phyloP scores from a whole-genome alignment of 2,329 filamentous ascomycete species.

The Cryoendolithus antarcticus region DNA sequence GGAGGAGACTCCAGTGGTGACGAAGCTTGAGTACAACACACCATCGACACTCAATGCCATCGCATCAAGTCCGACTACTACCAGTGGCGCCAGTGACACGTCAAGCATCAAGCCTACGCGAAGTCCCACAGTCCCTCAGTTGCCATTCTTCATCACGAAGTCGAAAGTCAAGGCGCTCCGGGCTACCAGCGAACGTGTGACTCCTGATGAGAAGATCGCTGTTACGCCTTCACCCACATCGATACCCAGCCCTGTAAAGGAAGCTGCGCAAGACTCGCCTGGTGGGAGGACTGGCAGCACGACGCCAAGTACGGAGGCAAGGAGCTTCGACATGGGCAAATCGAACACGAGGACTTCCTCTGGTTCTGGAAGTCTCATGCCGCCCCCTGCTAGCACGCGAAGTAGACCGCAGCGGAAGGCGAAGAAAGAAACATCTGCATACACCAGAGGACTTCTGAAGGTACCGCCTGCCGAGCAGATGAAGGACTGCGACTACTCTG shows the following conservation, averaged over 20 bases:
- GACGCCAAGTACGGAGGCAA: constrained; percentile 47
- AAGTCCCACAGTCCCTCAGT: constrained; percentile 22
- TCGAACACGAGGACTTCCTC: constrained; percentile 31
- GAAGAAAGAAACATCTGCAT: constrained; percentile 93
- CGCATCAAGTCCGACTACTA: constrained; percentile 11
- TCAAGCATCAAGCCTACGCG: constrained; percentile 23
- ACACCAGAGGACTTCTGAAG: constrained; percentile 73
- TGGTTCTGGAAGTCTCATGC: constrained; percentile 28
- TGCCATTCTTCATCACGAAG: constrained; percentile 14
- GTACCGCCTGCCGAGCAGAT: constrained; percentile 75
- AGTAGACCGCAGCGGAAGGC: constrained; percentile 28
- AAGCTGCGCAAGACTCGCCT: constrained; percentile 42
- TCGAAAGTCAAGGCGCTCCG: constrained; percentile 56
- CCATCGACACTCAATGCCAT: constrained; percentile 10
- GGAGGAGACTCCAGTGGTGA: constrained; percentile 40
- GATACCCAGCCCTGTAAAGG: constrained; percentile 29
- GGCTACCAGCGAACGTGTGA: constrained; percentile 66
- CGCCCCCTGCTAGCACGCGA: constrained; percentile 14
- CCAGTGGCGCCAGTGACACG: constrained; percentile 31
- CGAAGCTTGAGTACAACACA: constrained; percentile 42
- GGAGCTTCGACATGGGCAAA: constrained; percentile 23
- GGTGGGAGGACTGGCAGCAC: constrained; percentile 66
- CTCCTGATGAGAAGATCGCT: constrained; percentile 40
- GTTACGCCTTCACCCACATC: constrained; percentile 6
- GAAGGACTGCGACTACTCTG: constrained; percentile 76